phyloP scores from a whole-genome alignment of 75 land plant genomes.

The Cupressus sempervirens region DNA sequence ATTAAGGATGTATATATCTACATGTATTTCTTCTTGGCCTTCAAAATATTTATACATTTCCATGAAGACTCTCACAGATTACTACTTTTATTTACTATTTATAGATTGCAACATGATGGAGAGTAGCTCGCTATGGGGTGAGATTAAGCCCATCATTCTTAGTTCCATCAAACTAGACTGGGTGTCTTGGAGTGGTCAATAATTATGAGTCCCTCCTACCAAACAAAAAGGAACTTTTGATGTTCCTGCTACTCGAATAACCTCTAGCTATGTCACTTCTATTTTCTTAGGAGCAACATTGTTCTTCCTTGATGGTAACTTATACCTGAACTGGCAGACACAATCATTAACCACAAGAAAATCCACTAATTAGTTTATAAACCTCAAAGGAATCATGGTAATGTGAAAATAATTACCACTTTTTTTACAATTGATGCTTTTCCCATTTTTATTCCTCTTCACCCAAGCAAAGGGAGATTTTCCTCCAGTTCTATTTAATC shows the following conservation, averaged over 20 bases:
- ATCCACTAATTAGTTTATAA: constrained; percentile 39
- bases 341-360: constrained; percentile 39
- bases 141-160: constrained; percentile 94
- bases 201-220: constrained; percentile 95
- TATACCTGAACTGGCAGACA: constrained; percentile 74
- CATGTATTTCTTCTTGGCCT: background rate
- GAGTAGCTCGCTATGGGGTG: constrained; percentile 76
- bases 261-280: constrained; percentile 86
- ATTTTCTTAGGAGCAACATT: constrained; percentile 66
- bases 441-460: background rate
- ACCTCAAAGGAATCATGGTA: constrained; percentile 91
- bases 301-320: constrained; percentile 79
- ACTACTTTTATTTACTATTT: constrained; percentile 5
- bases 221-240: constrained; percentile 93
- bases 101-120: constrained; percentile 78
- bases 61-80: background rate
- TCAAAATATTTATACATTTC: background rate
- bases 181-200: constrained; percentile 92
- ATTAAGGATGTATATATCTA: background rate
- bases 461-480: background rate
- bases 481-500: background rate
- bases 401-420: background rate
- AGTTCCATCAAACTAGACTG: constrained; percentile 98
- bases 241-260: constrained; percentile 90
- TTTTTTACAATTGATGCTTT: background rate